Conservation (phyloP, 1,284 basidiomycete genomes). For the Taiwanofungus camphoratus region DNA sequence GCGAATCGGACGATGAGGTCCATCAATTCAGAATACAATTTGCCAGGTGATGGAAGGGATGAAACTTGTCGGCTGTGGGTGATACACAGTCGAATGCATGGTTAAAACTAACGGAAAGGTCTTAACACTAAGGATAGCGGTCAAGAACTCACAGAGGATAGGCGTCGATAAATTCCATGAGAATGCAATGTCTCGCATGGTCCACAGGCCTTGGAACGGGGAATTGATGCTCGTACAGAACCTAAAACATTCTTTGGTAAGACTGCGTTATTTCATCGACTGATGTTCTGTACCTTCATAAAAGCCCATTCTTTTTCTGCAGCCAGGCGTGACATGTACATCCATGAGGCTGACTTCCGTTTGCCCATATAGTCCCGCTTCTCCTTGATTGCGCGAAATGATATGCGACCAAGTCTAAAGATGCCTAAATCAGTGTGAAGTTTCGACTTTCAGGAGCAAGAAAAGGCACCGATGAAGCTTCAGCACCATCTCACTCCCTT, state of each 20-base stretch:
- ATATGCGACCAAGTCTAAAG: conserved; percentile 87
- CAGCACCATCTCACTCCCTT: conserved; percentile 82
- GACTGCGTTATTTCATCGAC: neutral
- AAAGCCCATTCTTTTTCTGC: conserved; percentile 98
- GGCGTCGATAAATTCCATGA: conserved; percentile 95
- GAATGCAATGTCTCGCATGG: conserved; percentile 89
- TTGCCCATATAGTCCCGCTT: conserved; percentile 98
- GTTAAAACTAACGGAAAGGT: conserved; percentile 7
- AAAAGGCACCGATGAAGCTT: conserved; percentile 80
- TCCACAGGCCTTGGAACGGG: conserved; percentile 93
- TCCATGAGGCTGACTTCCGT: conserved; percentile 95
- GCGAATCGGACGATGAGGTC: conserved; percentile 95
- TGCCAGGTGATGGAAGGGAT: conserved; percentile 78
- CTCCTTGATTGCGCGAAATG: conserved; percentile 94
- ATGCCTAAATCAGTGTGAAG: conserved; percentile 1
- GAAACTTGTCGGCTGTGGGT: conserved; percentile 77
- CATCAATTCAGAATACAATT: conserved; percentile 91
- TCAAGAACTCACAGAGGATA: conserved; percentile 74
- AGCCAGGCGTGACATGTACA: conserved; percentile 97
- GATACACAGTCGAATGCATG: conserved; percentile 10
- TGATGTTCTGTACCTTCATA: conserved; percentile 79
- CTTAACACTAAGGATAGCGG: neutral
- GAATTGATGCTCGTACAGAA: conserved; percentile 90
- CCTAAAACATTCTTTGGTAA: conserved; percentile 38
- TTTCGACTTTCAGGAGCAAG: neutral